These are phyloP conservation scores for Phialophora verrucosa DNA, from an alignment of 2,329 filamentous ascomycete genomes.

Conservation along the genomic window DNA sequence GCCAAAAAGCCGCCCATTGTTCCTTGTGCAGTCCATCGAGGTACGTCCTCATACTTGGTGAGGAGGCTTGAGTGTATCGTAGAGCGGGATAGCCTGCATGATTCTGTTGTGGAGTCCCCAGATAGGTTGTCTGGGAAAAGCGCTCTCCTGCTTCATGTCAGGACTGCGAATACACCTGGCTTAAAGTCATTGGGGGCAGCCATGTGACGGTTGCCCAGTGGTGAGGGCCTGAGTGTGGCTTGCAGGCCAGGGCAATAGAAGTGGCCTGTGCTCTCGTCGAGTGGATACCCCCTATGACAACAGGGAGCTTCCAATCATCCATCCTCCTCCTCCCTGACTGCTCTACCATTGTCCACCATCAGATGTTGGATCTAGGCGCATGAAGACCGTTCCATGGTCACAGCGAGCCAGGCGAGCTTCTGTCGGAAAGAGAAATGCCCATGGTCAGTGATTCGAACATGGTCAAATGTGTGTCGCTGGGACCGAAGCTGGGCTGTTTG, in stretches of 20 bases:
- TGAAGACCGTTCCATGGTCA: not conserved
- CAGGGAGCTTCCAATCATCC: not conserved
- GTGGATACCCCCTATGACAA: constrained; percentile 1
- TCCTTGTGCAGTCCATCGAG: not conserved
- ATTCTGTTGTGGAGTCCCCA: not conserved
- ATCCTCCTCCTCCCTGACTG: not conserved
- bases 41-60: not conserved
- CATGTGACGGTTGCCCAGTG: constrained; percentile 1
- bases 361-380: not conserved
- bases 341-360: not conserved
- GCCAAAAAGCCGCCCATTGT: not conserved
- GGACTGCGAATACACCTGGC: not conserved
- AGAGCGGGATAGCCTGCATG: not conserved
- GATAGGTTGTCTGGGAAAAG: not conserved
- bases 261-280: constrained; percentile 10
- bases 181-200: not conserved
- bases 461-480: constrained; percentile 4
- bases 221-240: constrained; percentile 21
- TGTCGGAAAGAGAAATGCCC: not conserved
- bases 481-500: not conserved
- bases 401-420: not conserved
- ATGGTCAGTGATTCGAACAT: not conserved
- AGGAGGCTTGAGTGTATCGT: not conserved
- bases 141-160: not conserved
- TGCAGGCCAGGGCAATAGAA: constrained; percentile 5